Percentiles rank a stretch among this genome's conserved stretches.
These are phyloP conservation scores for Pichia rugopelliculosa DNA, from an alignment of 805 yeast genomes.

Conservation along the genomic window DNA sequence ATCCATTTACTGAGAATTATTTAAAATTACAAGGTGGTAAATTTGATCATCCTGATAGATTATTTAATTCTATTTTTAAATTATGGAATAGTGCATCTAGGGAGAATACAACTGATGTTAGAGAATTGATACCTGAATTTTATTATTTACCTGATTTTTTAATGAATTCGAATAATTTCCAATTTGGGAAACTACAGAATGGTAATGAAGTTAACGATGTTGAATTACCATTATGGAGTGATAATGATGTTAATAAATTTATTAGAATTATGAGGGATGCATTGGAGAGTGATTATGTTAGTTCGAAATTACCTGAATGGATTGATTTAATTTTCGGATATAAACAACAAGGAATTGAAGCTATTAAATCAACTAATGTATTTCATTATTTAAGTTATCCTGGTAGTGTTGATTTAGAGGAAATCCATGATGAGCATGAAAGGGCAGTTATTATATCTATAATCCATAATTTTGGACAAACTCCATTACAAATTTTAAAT, in stretches of 20 bases:
- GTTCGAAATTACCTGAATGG: constrained; percentile 73
- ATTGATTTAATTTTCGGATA: constrained; percentile 78
- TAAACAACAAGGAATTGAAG: constrained; percentile 68
- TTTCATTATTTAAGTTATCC: constrained; percentile 80
- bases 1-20: constrained; percentile 78
- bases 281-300: constrained; percentile 73
- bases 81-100: constrained; percentile 76
- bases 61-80: constrained; percentile 65
- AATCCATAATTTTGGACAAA: constrained; percentile 89
- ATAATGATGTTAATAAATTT: constrained; percentile 66
- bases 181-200: constrained; percentile 65
- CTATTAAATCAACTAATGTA: constrained; percentile 61
- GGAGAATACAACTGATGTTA: constrained; percentile 79
- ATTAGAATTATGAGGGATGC: constrained; percentile 75
- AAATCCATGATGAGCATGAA: constrained; percentile 65
- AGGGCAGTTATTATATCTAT: constrained; percentile 72
- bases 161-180: constrained; percentile 53
- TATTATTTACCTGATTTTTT: constrained; percentile 76
- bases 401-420: constrained; percentile 74
- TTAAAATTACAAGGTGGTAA: constrained; percentile 77
- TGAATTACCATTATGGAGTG: constrained; percentile 75
- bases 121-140: constrained; percentile 84
- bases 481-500: constrained; percentile 66
- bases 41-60: constrained; percentile 82
- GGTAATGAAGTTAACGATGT: constrained; percentile 55